Evolutionary conservation across 768 basidiomycete species (phyloP).

Genomic region (Pilatotrama ljubarskyi): DNA sequence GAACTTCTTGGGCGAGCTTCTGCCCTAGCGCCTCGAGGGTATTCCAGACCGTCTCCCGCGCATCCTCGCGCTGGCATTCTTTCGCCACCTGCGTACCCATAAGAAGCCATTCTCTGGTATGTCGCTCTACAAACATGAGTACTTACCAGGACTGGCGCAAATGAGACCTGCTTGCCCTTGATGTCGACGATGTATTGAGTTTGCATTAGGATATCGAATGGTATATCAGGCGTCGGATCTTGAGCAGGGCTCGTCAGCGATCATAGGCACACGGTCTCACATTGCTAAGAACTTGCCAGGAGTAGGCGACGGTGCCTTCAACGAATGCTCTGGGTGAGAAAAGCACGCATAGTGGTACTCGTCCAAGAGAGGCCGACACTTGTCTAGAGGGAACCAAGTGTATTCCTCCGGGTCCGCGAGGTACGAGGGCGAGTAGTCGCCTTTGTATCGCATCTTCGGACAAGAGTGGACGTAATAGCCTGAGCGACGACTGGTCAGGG

Average conservation of each 20-base stretch:
- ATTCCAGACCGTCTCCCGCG: conserved; percentile 18
- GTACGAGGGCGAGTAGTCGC: conserved; percentile 86
- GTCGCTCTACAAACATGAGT: not conserved
- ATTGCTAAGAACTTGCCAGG: conserved; percentile 25
- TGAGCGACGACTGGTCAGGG: conserved; percentile 33
- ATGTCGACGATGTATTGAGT: not conserved
- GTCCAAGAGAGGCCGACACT: conserved; percentile 63
- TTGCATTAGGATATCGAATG: not conserved
- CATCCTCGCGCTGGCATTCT: conserved; percentile 21
- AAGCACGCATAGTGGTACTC: conserved; percentile 69
- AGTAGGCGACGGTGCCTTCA: conserved; percentile 33
- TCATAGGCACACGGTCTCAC: not conserved
- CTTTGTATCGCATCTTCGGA: conserved; percentile 95
- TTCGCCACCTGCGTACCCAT: not conserved
- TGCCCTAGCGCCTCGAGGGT: conserved; percentile 27
- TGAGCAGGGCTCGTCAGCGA: not conserved
- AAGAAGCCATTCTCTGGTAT: not conserved
- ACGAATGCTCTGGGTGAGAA: conserved; percentile 60
- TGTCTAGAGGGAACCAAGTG: conserved; percentile 68
- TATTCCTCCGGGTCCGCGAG: conserved; percentile 85
- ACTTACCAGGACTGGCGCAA: conserved; percentile 10
- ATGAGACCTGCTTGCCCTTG: not conserved
- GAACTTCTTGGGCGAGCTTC: conserved; percentile 24
- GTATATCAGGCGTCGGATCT: not conserved
- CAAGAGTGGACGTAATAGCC: conserved; percentile 94